Evolutionary conservation across 2,329 filamentous ascomycete genomes (phyloP).

Genomic region (Zasmidium angulare): DNA sequence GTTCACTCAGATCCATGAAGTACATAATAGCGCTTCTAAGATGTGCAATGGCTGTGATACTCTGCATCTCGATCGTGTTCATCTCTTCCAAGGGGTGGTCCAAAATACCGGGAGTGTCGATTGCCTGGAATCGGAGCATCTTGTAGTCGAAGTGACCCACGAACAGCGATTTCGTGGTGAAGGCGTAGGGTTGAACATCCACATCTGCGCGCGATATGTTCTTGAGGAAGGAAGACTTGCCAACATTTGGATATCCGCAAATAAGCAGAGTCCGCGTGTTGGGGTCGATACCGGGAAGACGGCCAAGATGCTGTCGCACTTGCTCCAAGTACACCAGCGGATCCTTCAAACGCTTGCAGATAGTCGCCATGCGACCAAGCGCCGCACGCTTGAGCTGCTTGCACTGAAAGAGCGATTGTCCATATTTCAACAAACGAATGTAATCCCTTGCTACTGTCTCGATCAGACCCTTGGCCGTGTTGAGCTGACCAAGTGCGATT

Average conservation of each 20-base stretch:
- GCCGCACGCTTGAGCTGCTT: constrained; percentile 97
- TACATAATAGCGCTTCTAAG: constrained; percentile 92
- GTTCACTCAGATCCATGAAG: constrained; percentile 97
- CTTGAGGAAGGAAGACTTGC: constrained; percentile 93
- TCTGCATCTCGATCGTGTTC: constrained; percentile 99
- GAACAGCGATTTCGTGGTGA: constrained; percentile 96
- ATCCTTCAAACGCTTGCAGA: constrained; percentile 92
- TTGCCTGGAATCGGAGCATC: constrained; percentile 84
- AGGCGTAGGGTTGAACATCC: constrained; percentile 95
- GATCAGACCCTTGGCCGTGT: constrained; percentile 92
- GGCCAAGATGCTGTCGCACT: constrained; percentile 92
- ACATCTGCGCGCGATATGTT: constrained; percentile 93
- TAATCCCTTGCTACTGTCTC: constrained; percentile 97
- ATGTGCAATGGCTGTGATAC: constrained; percentile 96
- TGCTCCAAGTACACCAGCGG: constrained; percentile 94
- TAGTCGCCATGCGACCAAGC: constrained; percentile 96
- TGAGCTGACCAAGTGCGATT: constrained; percentile 93
- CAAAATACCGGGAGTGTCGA: constrained; percentile 97
- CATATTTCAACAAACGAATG: constrained; percentile 93
- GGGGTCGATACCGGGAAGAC: constrained; percentile 96
- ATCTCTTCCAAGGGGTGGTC: constrained; percentile 98
- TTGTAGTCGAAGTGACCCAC: constrained; percentile 98
- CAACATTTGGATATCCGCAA: constrained; percentile 95
- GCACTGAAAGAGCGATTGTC: constrained; percentile 95
- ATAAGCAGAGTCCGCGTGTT: constrained; percentile 95